Evolutionary conservation across 129 eudicot genomes (phyloP).

Genomic region (Centaurea solstitialis): DNA sequence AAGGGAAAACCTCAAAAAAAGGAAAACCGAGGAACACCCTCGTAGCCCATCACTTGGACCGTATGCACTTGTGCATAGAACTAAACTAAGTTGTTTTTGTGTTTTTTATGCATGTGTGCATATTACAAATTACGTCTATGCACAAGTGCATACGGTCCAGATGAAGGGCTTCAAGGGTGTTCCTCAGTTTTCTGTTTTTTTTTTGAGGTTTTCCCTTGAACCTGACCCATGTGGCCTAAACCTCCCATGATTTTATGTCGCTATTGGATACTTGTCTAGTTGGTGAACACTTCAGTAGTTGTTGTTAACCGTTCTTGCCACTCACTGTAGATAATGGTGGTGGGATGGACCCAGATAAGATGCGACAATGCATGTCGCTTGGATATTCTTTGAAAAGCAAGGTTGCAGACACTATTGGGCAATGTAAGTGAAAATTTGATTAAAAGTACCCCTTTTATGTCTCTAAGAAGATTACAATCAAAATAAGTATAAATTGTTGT

Average conservation of each 20-base stretch:
- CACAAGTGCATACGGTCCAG: too few species aligned
- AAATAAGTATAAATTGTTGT: background rate
- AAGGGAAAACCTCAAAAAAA: too few species aligned
- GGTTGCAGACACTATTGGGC: conserved; percentile 79
- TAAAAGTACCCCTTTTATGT: background rate
- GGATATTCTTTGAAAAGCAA: conserved; percentile 93
- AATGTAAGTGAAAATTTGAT: conserved; percentile 50
- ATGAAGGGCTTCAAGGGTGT: too few species aligned
- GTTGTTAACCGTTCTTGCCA: background rate
- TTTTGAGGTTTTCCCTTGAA: too few species aligned
- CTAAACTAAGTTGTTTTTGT: too few species aligned
- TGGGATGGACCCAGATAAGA: conserved; percentile 88
- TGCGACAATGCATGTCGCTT: conserved; percentile 98
- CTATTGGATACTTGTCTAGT: background rate
- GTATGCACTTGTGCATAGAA: too few species aligned
- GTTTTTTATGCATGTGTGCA: too few species aligned
- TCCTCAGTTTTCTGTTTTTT: too few species aligned
- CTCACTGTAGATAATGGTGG: conserved; percentile 80
- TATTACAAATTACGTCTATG: too few species aligned
- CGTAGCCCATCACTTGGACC: too few species aligned
- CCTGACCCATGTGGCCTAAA: too few species aligned
- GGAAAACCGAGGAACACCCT: too few species aligned
- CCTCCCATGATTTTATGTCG: background rate
- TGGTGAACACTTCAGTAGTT: background rate
- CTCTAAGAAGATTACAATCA: background rate